phyloP scores from a whole-genome alignment of 192 early-diverging fungal genomes.

The Coemansia sp. region DNA sequence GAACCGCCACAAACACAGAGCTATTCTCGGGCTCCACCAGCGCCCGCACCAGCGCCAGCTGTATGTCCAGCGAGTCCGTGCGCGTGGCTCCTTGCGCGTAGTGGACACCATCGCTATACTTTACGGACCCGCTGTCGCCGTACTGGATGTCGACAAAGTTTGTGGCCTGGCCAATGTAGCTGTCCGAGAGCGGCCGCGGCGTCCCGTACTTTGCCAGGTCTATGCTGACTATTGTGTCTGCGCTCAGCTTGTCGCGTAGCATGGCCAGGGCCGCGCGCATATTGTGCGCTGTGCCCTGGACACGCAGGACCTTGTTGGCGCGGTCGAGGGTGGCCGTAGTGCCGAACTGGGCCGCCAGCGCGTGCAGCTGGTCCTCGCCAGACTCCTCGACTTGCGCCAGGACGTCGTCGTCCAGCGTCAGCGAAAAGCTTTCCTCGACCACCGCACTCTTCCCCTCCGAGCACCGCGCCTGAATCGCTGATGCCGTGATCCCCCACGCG shows the following conservation, averaged over 20 bases:
- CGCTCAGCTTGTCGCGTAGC: slow-evolving; percentile 29
- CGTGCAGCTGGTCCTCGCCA: neutral
- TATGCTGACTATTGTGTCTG: slow-evolving; percentile 17
- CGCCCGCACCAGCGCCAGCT: slow-evolving; percentile 25
- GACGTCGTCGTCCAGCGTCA: slow-evolving; percentile 15
- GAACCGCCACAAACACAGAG: slow-evolving; percentile 16
- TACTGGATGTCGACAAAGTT: neutral
- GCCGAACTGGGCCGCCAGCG: slow-evolving; percentile 17
- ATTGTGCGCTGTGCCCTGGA: slow-evolving; percentile 12
- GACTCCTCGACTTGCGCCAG: neutral
- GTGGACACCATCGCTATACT: slow-evolving; percentile 9
- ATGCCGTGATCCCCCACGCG: slow-evolving; percentile 28
- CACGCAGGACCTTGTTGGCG: slow-evolving; percentile 1
- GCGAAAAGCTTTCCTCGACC: slow-evolving; percentile 8
- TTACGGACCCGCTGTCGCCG: slow-evolving; percentile 3
- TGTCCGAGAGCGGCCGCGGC: slow-evolving; percentile 8
- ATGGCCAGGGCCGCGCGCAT: slow-evolving; percentile 23
- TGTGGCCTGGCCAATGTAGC: neutral
- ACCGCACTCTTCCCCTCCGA: slow-evolving; percentile 1
- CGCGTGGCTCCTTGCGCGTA: slow-evolving; percentile 23
- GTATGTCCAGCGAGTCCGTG: slow-evolving; percentile 16
- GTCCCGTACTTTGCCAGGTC: slow-evolving; percentile 10
- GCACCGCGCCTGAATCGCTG: slow-evolving; percentile 6
- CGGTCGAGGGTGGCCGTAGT: slow-evolving; percentile 9
- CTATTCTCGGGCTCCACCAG: slow-evolving; percentile 13